Percentiles rank a stretch among this genome's conserved stretches.
Evolutionary conservation across 768 basidiomycete species (phyloP).

Genomic region (Wakefieldia striispora): DNA sequence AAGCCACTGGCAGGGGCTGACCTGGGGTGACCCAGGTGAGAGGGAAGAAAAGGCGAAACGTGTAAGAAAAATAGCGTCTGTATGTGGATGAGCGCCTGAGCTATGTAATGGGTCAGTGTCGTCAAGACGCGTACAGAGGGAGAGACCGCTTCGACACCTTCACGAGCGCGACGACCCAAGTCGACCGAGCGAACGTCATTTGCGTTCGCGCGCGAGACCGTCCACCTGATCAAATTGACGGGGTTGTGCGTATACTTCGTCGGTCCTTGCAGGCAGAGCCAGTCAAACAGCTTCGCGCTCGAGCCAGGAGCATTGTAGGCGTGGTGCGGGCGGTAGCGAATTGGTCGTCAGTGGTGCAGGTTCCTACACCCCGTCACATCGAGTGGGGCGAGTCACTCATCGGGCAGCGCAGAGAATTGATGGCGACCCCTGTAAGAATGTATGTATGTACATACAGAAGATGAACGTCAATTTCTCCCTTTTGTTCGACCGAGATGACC

Average conservation of each 20-base stretch:
- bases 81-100: constrained; percentile 80
- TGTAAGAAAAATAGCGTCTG: constrained; percentile 73
- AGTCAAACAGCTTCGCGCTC: constrained; percentile 69
- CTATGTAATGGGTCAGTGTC: constrained; percentile 35
- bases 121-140: background rate
- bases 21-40: background rate
- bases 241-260: constrained; percentile 76
- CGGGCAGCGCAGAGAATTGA: no score
- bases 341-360: constrained; percentile 27
- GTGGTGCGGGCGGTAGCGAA: constrained; percentile 5
- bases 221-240: constrained; percentile 82
- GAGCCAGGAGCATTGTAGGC: constrained; percentile 25
- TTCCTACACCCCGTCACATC: no score
- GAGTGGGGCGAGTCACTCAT: no score
- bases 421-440: no score
- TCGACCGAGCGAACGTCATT: constrained; percentile 83
- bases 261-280: constrained; percentile 85
- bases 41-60: constrained; percentile 24
- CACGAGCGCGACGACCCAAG: constrained; percentile 72
- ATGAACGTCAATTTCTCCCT: no score
- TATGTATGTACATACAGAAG: no score
- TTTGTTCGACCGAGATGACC: no score
- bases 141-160: constrained; percentile 78
- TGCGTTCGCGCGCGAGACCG: constrained; percentile 76
- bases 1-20: constrained; percentile 40